Conservation (phyloP, 1,284 basidiomycete genomes). For the Fomitopsis pinicola region DNA sequence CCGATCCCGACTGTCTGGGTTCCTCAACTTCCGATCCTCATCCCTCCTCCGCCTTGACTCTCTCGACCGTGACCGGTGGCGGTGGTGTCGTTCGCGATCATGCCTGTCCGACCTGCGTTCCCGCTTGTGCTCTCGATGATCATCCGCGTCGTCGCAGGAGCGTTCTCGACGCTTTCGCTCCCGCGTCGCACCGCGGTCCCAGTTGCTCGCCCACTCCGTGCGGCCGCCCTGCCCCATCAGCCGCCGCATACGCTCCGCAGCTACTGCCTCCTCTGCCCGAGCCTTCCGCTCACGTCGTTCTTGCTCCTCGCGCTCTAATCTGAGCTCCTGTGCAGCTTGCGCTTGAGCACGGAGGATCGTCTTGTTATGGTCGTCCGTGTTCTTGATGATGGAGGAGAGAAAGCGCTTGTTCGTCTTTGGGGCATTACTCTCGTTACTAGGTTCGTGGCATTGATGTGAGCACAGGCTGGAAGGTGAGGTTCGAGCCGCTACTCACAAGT, state of each 20-base stretch:
- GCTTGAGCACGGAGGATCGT: slow-evolving; percentile 77
- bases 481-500: slow-evolving; percentile 26
- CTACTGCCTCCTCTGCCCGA: slow-evolving; percentile 66
- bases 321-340: slow-evolving; percentile 66
- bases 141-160: slow-evolving; percentile 34
- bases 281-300: slow-evolving; percentile 55
- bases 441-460: slow-evolving; percentile 5
- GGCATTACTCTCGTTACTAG: slow-evolving; percentile 43
- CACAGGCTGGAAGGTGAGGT: neutral
- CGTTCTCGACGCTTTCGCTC: slow-evolving; percentile 29
- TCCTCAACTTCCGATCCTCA: neutral
- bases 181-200: slow-evolving; percentile 21
- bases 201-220: slow-evolving; percentile 25
- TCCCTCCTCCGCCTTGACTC: neutral
- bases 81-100: slow-evolving; percentile 7
- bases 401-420: slow-evolving; percentile 91
- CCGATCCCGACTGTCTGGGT: slow-evolving; percentile 3
- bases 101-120: slow-evolving; percentile 5
- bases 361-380: slow-evolving; percentile 90
- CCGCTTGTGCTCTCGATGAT: slow-evolving; percentile 6
- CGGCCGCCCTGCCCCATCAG: slow-evolving; percentile 29
- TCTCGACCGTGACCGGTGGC: slow-evolving; percentile 11
- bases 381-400: slow-evolving; percentile 81
- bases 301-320: slow-evolving; percentile 57
- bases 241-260: slow-evolving; percentile 54